Percentiles rank a stretch among this genome's conserved stretches.
phyloP scores from a whole-genome alignment of 1,139 yeast species.

The Sugiyamaella grinbergsii region DNA sequence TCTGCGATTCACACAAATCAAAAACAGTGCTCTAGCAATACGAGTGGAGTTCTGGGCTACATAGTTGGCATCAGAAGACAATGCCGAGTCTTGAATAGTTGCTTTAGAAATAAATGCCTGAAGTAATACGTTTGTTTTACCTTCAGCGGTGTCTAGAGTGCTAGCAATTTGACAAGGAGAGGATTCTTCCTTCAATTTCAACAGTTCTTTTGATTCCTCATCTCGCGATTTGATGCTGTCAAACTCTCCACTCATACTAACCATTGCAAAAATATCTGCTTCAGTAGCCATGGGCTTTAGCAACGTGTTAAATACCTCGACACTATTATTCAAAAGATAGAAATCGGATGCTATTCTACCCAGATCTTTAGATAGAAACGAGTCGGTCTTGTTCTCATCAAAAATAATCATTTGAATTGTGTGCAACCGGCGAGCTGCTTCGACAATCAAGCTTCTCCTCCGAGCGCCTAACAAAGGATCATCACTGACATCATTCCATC shows the following conservation, averaged over 20 bases:
- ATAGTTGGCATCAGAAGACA: slow-evolving; percentile 83
- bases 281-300: slow-evolving; percentile 85
- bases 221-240: slow-evolving; percentile 87
- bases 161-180: slow-evolving; percentile 83
- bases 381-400: slow-evolving; percentile 73
- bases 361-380: slow-evolving; percentile 80
- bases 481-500: slow-evolving; percentile 77
- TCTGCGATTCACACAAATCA: slow-evolving; percentile 80
- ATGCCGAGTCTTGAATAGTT: slow-evolving; percentile 67
- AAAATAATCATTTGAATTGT: slow-evolving; percentile 88
- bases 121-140: slow-evolving; percentile 82
- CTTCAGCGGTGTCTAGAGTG: slow-evolving; percentile 65
- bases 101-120: slow-evolving; percentile 88
- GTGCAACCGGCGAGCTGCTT: slow-evolving; percentile 82
- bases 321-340: slow-evolving; percentile 78
- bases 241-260: slow-evolving; percentile 92
- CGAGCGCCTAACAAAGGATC: slow-evolving; percentile 80
- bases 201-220: slow-evolving; percentile 79
- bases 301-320: slow-evolving; percentile 86
- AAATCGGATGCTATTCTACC: slow-evolving; percentile 96
- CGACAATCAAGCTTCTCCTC: slow-evolving; percentile 71
- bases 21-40: slow-evolving; percentile 85
- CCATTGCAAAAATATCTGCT: slow-evolving; percentile 86
- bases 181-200: slow-evolving; percentile 56
- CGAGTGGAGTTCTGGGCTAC: slow-evolving; percentile 96